Evolutionary conservation across 2,329 filamentous ascomycete species (phyloP), one percentile per base, ranked within the genome.

Genomic region (Claviceps spartinae): DNA sequence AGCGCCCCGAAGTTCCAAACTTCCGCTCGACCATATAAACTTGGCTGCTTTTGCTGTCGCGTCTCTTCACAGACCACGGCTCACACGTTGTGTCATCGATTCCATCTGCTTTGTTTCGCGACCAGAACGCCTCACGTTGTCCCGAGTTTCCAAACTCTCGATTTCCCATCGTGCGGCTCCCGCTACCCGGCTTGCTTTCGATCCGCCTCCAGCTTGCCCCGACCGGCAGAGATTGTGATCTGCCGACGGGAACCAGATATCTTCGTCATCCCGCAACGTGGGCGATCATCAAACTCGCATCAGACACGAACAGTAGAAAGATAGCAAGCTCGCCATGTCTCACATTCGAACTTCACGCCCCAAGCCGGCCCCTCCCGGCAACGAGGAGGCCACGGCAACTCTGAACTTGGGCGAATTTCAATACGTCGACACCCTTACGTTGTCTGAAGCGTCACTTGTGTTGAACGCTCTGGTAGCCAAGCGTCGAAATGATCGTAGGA

Each of bases 401-500:
- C 81, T 97, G 57, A 86, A 85, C 67, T 85, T 98, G 11, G 93
- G 93, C 70, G 91, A 96, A 66, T 96, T 97, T 70, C 82, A 94
- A 61, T 77, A 91, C 63, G 89, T 94, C 58, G 88, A 93, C 65
- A 91, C 90, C 5, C 76, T 98, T 56, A 95, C 90, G 46, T 79
- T 96, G 50, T 95, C 88, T 37, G 93, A 97, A 71, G 90, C 93
- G 2, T 81, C 88, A 60, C 80, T 95, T 49, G 86, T 98, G 63
- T 88, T 98, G 62, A 91, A 91, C 64, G 89, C 89, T 56, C 83
- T 96, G 48, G 81, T 93, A 57, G 77, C 85, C 56, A 88, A 91
- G 71, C 81, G 88, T 57, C 80, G 83, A 59, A 83, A 85, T 61
- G 85, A 87, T 60, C 81, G 83, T 61, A 89, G 89, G 70, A 87